phyloP scores from a whole-genome alignment of 139 green algal species.

The Helicosporidium sp. region DNA sequence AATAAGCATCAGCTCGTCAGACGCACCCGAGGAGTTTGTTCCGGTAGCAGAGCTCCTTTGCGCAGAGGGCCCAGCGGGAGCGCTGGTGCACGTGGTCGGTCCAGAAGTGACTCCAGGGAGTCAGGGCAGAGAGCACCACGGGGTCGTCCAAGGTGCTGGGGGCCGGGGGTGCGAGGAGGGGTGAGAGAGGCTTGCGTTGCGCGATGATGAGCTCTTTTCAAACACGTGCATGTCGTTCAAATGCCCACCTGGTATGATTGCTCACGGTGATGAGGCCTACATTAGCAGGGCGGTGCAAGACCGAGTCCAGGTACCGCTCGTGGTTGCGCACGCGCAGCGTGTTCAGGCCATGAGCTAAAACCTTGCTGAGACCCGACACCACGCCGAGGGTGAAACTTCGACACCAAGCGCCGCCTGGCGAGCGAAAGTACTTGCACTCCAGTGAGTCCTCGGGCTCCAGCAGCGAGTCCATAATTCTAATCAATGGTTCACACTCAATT shows the following conservation, averaged over 20 bases:
- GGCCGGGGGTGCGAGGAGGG: neutral
- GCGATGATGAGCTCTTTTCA: neutral
- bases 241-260: conserved; percentile 51
- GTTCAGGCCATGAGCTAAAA: conserved; percentile 35
- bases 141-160: conserved; percentile 76
- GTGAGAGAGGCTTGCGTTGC: neutral
- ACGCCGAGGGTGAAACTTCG: conserved; percentile 28
- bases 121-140: conserved; percentile 38
- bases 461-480: conserved; percentile 10
- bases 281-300: conserved; percentile 10
- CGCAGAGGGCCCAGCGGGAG: conserved; percentile 65
- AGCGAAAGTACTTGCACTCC: conserved; percentile 1
- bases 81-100: conserved; percentile 34
- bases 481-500: too few relatives aligned
- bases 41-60: conserved; percentile 60
- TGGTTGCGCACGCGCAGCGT: conserved; percentile 14
- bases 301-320: conserved; percentile 10
- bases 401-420: conserved; percentile 41
- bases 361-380: conserved; percentile 29
- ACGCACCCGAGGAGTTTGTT: conserved; percentile 43
- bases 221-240: neutral
- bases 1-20: too few relatives aligned
- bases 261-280: conserved; percentile 43
- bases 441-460: conserved; percentile 13
- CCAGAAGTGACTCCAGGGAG: conserved; percentile 52